These are phyloP conservation scores for Umbelopsis vinacea DNA, from an alignment of 192 early-diverging fungal genomes.

Conservation along the genomic window DNA sequence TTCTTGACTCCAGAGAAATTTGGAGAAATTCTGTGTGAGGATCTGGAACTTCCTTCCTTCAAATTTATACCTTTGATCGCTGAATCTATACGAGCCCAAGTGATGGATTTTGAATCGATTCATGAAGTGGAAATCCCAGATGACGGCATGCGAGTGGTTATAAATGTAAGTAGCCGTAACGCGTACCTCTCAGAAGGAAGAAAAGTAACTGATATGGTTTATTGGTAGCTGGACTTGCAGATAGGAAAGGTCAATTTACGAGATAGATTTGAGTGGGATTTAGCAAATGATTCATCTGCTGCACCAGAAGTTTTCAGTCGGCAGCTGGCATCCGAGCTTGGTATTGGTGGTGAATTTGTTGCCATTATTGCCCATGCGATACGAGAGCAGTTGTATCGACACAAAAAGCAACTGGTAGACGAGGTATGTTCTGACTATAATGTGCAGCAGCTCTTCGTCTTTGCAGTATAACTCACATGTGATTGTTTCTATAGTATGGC, in stretches of 20 bases:
- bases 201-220: slow-evolving; percentile 41
- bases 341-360: slow-evolving; percentile 81
- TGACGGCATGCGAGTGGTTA: slow-evolving; percentile 48
- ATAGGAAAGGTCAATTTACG: slow-evolving; percentile 78
- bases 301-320: slow-evolving; percentile 77
- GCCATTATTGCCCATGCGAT: slow-evolving; percentile 76
- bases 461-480: background rate
- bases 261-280: slow-evolving; percentile 95
- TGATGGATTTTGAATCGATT: slow-evolving; percentile 59
- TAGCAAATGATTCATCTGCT: slow-evolving; percentile 47
- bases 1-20: slow-evolving; percentile 82
- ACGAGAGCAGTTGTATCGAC: slow-evolving; percentile 71
- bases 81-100: slow-evolving; percentile 62
- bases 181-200: no score
- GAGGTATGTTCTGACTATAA: slow-evolving; percentile 31
- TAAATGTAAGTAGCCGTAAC: slow-evolving; percentile 55
- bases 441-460: no score
- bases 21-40: slow-evolving; percentile 82
- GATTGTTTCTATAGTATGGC: slow-evolving; percentile 24
- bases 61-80: slow-evolving; percentile 58
- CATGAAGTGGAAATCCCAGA: slow-evolving; percentile 50
- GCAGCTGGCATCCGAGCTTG: slow-evolving; percentile 70
- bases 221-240: slow-evolving; percentile 77
- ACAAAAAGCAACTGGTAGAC: slow-evolving; percentile 56
- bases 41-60: slow-evolving; percentile 62